phyloP scores from a whole-genome alignment of 306 rosid genomes.

The Fragaria ananassa region DNA sequence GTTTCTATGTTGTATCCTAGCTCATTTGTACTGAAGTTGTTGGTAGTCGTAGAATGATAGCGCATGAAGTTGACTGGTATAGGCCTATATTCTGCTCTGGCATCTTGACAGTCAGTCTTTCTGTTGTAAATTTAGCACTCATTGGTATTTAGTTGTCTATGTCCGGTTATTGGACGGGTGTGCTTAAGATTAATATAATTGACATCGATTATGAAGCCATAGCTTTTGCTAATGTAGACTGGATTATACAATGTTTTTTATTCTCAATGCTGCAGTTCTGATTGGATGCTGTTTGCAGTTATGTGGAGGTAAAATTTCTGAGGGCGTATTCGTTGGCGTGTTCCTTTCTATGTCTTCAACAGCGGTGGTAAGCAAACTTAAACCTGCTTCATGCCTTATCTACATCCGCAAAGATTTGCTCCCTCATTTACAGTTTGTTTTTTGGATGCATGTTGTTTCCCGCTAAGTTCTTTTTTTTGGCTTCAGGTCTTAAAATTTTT shows the following conservation, averaged over 20 bases:
- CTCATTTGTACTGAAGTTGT: conserved; percentile 1
- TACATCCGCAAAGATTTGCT: conserved; percentile 4
- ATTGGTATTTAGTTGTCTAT: neutral
- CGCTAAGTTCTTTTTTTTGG: neutral
- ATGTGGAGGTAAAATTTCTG: conserved; percentile 95
- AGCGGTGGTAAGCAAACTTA: conserved; percentile 51
- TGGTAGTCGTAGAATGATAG: neutral
- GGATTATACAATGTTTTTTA: conserved; percentile 16
- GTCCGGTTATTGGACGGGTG: neutral
- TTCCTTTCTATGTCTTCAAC: conserved; percentile 98
- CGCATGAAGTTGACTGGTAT: neutral
- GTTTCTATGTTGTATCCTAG: neutral
- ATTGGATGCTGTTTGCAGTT: conserved; percentile 64
- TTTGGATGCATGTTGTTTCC: conserved; percentile 7
- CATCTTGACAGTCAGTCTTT: neutral
- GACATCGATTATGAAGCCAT: neutral
- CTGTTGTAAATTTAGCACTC: neutral
- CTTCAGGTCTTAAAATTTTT: conserved; percentile 82
- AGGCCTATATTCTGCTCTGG: neutral
- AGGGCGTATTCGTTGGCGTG: conserved; percentile 92
- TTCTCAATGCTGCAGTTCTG: conserved; percentile 32
- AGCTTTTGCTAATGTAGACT: conserved; percentile 23
- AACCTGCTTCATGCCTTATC: conserved; percentile 17
- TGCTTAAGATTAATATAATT: neutral
- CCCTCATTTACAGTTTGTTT: neutral